Evolutionary conservation across 2,329 filamentous ascomycete species (phyloP), one percentile per base, ranked within the genome.

Genomic region (Hypoxylon sp.): DNA sequence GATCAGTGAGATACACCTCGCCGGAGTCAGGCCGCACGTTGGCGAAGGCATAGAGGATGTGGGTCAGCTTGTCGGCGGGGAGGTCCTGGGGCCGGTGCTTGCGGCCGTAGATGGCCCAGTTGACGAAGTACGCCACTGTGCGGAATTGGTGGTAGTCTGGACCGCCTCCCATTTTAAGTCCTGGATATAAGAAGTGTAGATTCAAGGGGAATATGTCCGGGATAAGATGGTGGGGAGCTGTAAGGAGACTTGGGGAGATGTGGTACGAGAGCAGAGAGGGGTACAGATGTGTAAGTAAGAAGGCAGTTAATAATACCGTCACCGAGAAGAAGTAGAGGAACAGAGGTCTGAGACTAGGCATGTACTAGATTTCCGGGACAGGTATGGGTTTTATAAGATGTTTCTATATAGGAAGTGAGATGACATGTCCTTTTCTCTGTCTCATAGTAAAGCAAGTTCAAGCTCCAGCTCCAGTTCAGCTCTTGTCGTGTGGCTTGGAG

Each of bases 41-140:
- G 77, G 93, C 95, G 81, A 98, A 98, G 14, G 95, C 85, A 73
- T 98, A 98, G 14, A 98, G 88, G 3, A 98, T 82, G 77, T 98
- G 95, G 0, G 95, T 98, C 46, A 98, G 87, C 62, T 93, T 91
- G 61, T 94, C 88, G 2, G 86, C 89, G 0, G 93, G 92, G 5
- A 98, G 86, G 77, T 97, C 90, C 77, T 97, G 92, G 0, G 95
- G 94, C n/a, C 90, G 87, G 78, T 96, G 92, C 75, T 95, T 91
- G 61, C 95, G 90, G 42, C 85, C 93, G 80, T 98, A 98, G 73
- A 97, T 95, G 71, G 92, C 93, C 93, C 91, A 93, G 80, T 93
- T 92, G 67, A 92, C 89, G 75, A 89, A 94, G 81, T 93, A 94
- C 37, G 88, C 91, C 22, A 94, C 90, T 1, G 90, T 85, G 69